These are phyloP conservation scores for Trichoderma sp. DNA, from an alignment of 2,329 filamentous ascomycete species.

Conservation along the genomic window DNA sequence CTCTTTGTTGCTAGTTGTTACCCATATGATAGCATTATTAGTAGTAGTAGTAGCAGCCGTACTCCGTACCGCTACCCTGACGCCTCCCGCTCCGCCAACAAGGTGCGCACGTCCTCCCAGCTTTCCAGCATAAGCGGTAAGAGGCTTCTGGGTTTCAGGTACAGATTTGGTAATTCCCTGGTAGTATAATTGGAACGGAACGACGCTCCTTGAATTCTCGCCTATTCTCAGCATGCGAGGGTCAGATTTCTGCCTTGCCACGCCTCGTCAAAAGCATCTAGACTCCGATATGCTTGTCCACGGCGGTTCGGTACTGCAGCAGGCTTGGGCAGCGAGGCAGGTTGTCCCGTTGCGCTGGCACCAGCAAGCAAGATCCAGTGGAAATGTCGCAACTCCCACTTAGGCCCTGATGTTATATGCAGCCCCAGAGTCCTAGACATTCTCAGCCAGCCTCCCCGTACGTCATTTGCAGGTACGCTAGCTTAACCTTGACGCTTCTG, in stretches of 20 bases:
- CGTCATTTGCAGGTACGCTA: constrained; percentile 21
- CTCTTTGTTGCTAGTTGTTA: not conserved
- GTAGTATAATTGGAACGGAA: not conserved
- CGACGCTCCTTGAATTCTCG: not conserved
- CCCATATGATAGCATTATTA: not conserved
- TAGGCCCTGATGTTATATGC: constrained; percentile 16
- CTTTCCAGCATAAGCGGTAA: constrained; percentile 13
- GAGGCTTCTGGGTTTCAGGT: constrained; percentile 3
- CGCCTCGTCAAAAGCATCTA: constrained; percentile 8
- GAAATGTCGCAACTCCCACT: constrained; percentile 8
- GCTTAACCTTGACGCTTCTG: constrained; percentile 18
- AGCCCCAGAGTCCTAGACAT: constrained; percentile 11
- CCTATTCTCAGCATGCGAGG: constrained; percentile 7
- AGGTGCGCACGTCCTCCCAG: constrained; percentile 18
- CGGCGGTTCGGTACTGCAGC: not conserved
- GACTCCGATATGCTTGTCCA: constrained; percentile 10
- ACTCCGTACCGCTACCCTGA: not conserved
- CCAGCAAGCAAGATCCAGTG: constrained; percentile 2
- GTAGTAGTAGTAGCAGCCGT: not conserved
- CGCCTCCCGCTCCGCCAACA: constrained; percentile 13
- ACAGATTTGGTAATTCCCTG: constrained; percentile 5
- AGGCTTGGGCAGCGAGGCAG: constrained; percentile 18
- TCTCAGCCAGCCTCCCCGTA: constrained; percentile 9
- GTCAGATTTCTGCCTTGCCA: not conserved
- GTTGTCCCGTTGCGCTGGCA: constrained; percentile 2